These are phyloP conservation scores for Bacterosira constricta DNA, from an alignment of 108 stramenopile species.

Conservation along the genomic window DNA sequence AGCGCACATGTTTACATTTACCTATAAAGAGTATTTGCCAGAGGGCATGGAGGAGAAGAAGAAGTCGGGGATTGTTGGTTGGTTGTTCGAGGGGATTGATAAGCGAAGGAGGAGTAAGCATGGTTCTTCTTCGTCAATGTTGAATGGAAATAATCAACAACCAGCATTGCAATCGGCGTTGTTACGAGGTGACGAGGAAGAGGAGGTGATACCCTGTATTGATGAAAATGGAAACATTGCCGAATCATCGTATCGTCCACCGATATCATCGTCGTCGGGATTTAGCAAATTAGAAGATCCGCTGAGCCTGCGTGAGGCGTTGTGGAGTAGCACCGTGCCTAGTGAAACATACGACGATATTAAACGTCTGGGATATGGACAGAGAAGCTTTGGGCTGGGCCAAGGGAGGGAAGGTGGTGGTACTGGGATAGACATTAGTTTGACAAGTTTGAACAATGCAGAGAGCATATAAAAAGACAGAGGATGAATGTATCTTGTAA, in stretches of 20 bases:
- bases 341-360: constrained; percentile 81
- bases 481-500: neutral
- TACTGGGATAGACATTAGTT: constrained; percentile 18
- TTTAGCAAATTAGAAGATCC: constrained; percentile 52
- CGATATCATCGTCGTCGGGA: constrained; percentile 5
- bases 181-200: constrained; percentile 14
- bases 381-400: constrained; percentile 9
- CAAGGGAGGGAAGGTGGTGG: neutral
- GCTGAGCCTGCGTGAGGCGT: constrained; percentile 71
- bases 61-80: constrained; percentile 4
- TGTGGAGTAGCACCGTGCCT: constrained; percentile 81
- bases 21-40: constrained; percentile 90
- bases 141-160: neutral
- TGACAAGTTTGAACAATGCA: constrained; percentile 40
- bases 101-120: constrained; percentile 8
- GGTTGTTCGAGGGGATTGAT: constrained; percentile 35
- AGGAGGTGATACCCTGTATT: constrained; percentile 27
- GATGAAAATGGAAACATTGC: constrained; percentile 35
- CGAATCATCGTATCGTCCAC: constrained; percentile 51
- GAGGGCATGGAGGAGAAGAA: constrained; percentile 24
- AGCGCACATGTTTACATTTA: constrained; percentile 90
- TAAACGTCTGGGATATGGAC: constrained; percentile 53
- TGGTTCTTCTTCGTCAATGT: neutral
- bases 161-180: constrained; percentile 9
- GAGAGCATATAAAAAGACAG: constrained; percentile 32